phyloP scores from a whole-genome alignment of 1,284 basidiomycete genomes.

The Irpex sp. region DNA sequence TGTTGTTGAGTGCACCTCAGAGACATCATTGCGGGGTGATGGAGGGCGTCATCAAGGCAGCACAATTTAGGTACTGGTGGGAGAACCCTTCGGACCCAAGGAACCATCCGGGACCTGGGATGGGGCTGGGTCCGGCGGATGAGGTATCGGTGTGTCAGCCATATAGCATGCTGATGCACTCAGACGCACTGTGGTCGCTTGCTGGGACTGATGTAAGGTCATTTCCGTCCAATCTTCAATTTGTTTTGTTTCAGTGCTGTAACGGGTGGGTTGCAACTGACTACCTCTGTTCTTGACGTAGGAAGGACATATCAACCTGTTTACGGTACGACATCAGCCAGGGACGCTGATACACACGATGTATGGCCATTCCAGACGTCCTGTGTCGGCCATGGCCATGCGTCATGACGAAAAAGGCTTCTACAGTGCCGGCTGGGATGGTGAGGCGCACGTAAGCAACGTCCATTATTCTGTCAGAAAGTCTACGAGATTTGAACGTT shows the following conservation, averaged over 20 bases:
- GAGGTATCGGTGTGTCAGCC: conserved; percentile 65
- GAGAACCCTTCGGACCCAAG: conserved; percentile 54
- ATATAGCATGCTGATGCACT: conserved; percentile 85
- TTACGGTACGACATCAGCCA: conserved; percentile 89
- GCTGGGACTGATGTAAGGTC: conserved; percentile 76
- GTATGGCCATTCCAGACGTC: conserved; percentile 61
- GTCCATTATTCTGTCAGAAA: conserved; percentile 4
- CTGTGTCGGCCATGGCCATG: conserved; percentile 84
- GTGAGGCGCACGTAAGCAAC: conserved; percentile 77
- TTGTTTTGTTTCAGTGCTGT: not conserved
- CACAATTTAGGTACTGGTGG: conserved; percentile 90
- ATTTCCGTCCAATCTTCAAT: conserved; percentile 2
- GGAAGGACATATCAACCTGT: conserved; percentile 87
- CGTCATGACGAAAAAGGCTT: conserved; percentile 80
- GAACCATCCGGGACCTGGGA: conserved; percentile 19
- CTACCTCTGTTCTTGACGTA: conserved; percentile 28
- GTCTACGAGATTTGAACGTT: conserved; percentile 5
- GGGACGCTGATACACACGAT: conserved; percentile 79
- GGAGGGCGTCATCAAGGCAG: conserved; percentile 89
- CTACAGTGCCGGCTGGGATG: conserved; percentile 95
- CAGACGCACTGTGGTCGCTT: conserved; percentile 87
- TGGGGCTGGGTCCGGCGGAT: conserved; percentile 28
- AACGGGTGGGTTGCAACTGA: not conserved
- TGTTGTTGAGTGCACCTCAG: conserved; percentile 87
- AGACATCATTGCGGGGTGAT: conserved; percentile 86